Conservation (phyloP, 352 stramenopile genomes). For the Pythium periplocum region DNA sequence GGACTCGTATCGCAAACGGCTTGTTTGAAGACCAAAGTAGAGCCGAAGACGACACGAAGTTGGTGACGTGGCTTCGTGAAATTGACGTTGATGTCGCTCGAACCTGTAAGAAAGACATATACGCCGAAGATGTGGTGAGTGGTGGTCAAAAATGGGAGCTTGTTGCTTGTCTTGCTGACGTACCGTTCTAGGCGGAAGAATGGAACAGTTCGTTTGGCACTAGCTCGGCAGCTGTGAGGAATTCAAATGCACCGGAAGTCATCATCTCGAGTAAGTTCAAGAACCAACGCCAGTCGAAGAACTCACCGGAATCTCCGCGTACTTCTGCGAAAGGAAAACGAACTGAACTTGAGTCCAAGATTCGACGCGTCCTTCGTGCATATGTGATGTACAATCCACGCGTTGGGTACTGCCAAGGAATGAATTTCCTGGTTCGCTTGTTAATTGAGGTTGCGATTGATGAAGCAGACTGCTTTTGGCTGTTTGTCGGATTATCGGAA, state of each 20-base stretch:
- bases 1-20: conserved; percentile 28
- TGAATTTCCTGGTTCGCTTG: conserved; percentile 79
- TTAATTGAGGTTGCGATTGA: conserved; percentile 60
- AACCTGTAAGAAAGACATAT: conserved; percentile 59
- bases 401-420: conserved; percentile 85
- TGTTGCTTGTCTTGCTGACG: no score
- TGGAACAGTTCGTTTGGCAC: not conserved
- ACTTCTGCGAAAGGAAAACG: conserved; percentile 9
- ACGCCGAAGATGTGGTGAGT: conserved; percentile 27
- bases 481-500: conserved; percentile 75
- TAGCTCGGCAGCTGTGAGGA: conserved; percentile 10
- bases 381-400: conserved; percentile 80
- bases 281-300: not conserved
- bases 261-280: conserved; percentile 17
- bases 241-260: not conserved
- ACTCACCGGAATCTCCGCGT: no score
- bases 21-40: conserved; percentile 10
- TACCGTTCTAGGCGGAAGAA: conserved; percentile 6
- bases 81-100: conserved; percentile 80
- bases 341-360: conserved; percentile 44
- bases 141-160: not conserved
- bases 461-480: conserved; percentile 77
- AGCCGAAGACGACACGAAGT: conserved; percentile 43
- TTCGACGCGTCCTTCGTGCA: conserved; percentile 69
- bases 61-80: conserved; percentile 68